Conservation (phyloP, 2,329 filamentous ascomycete genomes). For the Penicillium sp. region DNA sequence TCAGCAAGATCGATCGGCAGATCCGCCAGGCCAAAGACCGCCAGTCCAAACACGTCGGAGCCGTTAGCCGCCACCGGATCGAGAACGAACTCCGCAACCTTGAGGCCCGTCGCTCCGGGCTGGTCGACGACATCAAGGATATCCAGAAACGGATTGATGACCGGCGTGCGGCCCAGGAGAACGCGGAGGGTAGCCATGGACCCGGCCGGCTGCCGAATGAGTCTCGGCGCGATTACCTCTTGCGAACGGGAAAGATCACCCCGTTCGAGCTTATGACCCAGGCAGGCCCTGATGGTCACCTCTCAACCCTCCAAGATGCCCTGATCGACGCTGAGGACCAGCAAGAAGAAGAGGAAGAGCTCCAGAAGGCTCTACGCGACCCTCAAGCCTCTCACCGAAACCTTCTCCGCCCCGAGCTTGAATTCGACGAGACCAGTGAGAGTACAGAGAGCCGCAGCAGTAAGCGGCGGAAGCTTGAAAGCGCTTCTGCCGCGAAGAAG, state of each 20-base stretch:
- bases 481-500: constrained; percentile 1
- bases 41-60: constrained; percentile 56
- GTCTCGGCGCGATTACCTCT: constrained; percentile 82
- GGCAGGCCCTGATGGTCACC: constrained; percentile 58
- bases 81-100: constrained; percentile 64
- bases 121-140: constrained; percentile 73
- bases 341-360: constrained; percentile 53
- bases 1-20: constrained; percentile 65
- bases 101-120: constrained; percentile 62
- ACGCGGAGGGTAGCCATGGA: constrained; percentile 46
- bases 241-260: constrained; percentile 95
- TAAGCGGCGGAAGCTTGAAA: constrained; percentile 40
- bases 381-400: constrained; percentile 68
- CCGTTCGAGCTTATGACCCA: constrained; percentile 81
- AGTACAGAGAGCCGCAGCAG: constrained; percentile 26
- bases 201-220: constrained; percentile 70
- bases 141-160: constrained; percentile 80
- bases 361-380: constrained; percentile 40
- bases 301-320: constrained; percentile 72
- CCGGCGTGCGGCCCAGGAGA: constrained; percentile 61
- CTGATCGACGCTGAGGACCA: constrained; percentile 81
- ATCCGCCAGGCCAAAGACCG: constrained; percentile 62
- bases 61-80: constrained; percentile 50
- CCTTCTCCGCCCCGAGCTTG: constrained; percentile 72
- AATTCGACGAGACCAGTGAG: constrained; percentile 49